These are phyloP conservation scores for Lichtheimia corymbifera DNA, from an alignment of 371 early-diverging fungal species.

Conservation along the genomic window DNA sequence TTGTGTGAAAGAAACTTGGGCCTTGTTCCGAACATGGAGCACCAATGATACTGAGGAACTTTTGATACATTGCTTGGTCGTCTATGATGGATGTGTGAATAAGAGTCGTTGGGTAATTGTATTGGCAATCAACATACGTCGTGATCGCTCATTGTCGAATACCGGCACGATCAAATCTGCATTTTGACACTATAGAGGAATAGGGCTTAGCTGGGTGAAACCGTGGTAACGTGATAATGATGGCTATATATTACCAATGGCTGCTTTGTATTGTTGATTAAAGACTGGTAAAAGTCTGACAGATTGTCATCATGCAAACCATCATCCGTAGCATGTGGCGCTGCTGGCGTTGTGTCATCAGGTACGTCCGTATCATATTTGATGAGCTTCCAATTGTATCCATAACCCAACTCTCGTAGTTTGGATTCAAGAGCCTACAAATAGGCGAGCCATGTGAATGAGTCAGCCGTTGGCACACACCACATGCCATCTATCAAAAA, in stretches of 20 bases:
- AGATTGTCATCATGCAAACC: background rate
- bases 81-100: background rate
- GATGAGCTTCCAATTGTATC: conserved; percentile 11
- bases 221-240: background rate
- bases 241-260: conserved; percentile 17
- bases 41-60: conserved; percentile 20
- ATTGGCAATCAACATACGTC: background rate
- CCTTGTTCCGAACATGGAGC: conserved; percentile 9
- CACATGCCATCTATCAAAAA: background rate
- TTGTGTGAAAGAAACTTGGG: conserved; percentile 4
- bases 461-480: too few species aligned
- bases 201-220: background rate
- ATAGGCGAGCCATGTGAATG: too few species aligned
- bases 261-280: conserved; percentile 16
- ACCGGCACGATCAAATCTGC: conserved; percentile 37
- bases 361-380: conserved; percentile 11
- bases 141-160: background rate
- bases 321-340: too few species aligned
- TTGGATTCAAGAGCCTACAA: conserved; percentile 12
- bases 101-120: background rate
- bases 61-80: conserved; percentile 2
- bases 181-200: conserved; percentile 36
- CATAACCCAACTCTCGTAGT: conserved; percentile 14
- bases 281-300: conserved; percentile 4
- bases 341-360: background rate